A percentile compares a stretch with the other conserved stretches of the same genome.
phyloP scores from a whole-genome alignment of 805 yeast species.

The Kurtzmaniella cleridarum region DNA sequence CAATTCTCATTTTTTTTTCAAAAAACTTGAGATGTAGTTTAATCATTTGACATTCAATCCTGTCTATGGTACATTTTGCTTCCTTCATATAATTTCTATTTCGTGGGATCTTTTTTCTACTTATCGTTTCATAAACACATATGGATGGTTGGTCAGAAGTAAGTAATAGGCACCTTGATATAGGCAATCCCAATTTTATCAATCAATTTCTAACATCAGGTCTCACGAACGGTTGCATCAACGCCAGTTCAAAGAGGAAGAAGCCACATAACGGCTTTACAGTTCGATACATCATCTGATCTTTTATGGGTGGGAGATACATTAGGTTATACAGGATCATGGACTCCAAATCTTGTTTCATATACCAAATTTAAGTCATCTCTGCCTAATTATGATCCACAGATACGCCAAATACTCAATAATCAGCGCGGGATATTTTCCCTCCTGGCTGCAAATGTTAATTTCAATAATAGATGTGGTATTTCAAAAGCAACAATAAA shows the following conservation, averaged over 20 bases:
- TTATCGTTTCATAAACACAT: background rate
- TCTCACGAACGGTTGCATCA: slow-evolving; percentile 22
- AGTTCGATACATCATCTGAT: slow-evolving; percentile 69
- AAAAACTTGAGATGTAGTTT: no score
- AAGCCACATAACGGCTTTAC: slow-evolving; percentile 20
- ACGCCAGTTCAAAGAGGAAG: slow-evolving; percentile 7
- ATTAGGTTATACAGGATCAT: slow-evolving; percentile 41
- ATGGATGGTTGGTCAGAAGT: slow-evolving; percentile 54
- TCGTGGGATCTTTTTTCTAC: no score
- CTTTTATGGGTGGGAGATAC: slow-evolving; percentile 82
- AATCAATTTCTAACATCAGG: slow-evolving; percentile 17
- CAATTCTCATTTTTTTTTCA: no score
- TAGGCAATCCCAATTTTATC: slow-evolving; percentile 1
- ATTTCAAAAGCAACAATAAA: slow-evolving; percentile 15
- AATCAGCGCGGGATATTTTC: slow-evolving; percentile 31
- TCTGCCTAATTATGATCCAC: slow-evolving; percentile 12
- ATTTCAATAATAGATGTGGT: slow-evolving; percentile 33
- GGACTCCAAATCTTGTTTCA: slow-evolving; percentile 21
- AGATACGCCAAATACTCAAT: slow-evolving; percentile 21
- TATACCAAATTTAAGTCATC: slow-evolving; percentile 32
- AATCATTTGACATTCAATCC: no score
- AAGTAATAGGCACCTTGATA: slow-evolving; percentile 14
- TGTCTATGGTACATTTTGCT: no score
- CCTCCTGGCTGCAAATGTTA: slow-evolving; percentile 24
- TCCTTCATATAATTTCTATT: no score